These are phyloP conservation scores for Cladosporium velox DNA, from an alignment of 2,329 filamentous ascomycete genomes.

Conservation along the genomic window DNA sequence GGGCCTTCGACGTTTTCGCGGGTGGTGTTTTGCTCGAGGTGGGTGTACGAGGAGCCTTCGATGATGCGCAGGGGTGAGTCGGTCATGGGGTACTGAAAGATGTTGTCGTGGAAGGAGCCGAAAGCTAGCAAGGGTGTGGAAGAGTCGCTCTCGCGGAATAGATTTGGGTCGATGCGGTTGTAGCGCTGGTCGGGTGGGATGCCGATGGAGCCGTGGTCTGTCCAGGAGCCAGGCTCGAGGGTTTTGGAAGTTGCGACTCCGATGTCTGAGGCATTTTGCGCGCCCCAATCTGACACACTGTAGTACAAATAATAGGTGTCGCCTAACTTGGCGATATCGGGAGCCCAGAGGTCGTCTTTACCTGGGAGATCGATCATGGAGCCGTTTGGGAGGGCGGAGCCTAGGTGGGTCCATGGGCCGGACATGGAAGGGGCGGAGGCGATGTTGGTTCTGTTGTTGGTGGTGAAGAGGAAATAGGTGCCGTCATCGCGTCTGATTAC, in stretches of 20 bases:
- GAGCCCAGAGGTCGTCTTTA: slow-evolving; percentile 59
- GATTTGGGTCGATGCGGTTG: slow-evolving; percentile 54
- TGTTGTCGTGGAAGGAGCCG: slow-evolving; percentile 67
- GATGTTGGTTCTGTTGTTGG: slow-evolving; percentile 52
- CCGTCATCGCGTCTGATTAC: slow-evolving; percentile 40
- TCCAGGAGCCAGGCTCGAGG: slow-evolving; percentile 60
- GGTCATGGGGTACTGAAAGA: slow-evolving; percentile 60
- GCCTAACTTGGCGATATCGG: slow-evolving; percentile 61
- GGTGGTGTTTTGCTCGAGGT: slow-evolving; percentile 57
- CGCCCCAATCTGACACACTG: slow-evolving; percentile 61
- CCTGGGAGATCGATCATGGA: slow-evolving; percentile 51
- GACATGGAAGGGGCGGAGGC: slow-evolving; percentile 48
- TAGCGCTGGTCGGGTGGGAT: slow-evolving; percentile 44
- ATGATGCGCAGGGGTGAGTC: slow-evolving; percentile 27
- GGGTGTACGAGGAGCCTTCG: slow-evolving; percentile 37
- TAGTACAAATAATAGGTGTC: slow-evolving; percentile 65
- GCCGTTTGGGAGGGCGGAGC: slow-evolving; percentile 49
- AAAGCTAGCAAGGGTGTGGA: slow-evolving; percentile 52
- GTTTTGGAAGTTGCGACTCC: slow-evolving; percentile 56
- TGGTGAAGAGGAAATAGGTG: slow-evolving; percentile 55
- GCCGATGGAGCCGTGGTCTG: slow-evolving; percentile 62
- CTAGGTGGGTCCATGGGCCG: slow-evolving; percentile 53
- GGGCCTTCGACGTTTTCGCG: slow-evolving; percentile 54
- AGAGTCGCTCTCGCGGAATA: slow-evolving; percentile 41
- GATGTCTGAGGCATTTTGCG: slow-evolving; percentile 60